Evolutionary conservation across 345 rosid species (phyloP).

Genomic region (Eucalyptus pauciflora): DNA sequence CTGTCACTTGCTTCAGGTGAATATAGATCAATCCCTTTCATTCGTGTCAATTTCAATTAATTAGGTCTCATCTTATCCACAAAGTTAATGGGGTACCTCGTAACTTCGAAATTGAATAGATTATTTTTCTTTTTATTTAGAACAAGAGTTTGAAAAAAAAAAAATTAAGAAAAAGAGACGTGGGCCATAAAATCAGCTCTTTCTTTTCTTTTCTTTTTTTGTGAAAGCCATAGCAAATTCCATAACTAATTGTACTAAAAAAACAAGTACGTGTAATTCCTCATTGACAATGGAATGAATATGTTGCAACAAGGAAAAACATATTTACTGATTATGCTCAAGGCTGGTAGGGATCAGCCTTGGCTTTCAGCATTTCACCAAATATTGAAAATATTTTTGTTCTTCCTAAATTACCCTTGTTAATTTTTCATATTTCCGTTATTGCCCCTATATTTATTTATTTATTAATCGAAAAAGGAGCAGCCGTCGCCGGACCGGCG

Average conservation of each 20-base stretch:
- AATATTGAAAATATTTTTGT: no score
- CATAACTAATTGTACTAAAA: background rate
- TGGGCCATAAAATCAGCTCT: background rate
- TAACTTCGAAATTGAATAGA: background rate
- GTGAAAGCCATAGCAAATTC: background rate
- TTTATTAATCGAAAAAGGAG: no score
- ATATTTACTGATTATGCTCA: background rate
- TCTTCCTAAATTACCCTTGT: no score
- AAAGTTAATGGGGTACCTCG: background rate
- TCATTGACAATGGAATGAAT: no score
- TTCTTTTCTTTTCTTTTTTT: accelerated
- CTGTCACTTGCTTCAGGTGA: background rate
- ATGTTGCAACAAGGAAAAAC: background rate
- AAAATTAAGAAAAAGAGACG: background rate
- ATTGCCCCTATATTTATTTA: no score
- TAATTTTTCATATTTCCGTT: no score
- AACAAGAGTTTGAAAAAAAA: background rate
- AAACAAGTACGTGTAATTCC: background rate
- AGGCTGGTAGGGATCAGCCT: no score
- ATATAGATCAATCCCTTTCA: background rate
- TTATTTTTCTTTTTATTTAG: background rate
- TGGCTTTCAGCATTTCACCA: no score
- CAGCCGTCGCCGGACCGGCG: no score
- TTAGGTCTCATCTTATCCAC: background rate
- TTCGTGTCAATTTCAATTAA: background rate